These are phyloP conservation scores for Dimocarpus longan DNA, from an alignment of 345 rosid species.

Conservation along the genomic window DNA sequence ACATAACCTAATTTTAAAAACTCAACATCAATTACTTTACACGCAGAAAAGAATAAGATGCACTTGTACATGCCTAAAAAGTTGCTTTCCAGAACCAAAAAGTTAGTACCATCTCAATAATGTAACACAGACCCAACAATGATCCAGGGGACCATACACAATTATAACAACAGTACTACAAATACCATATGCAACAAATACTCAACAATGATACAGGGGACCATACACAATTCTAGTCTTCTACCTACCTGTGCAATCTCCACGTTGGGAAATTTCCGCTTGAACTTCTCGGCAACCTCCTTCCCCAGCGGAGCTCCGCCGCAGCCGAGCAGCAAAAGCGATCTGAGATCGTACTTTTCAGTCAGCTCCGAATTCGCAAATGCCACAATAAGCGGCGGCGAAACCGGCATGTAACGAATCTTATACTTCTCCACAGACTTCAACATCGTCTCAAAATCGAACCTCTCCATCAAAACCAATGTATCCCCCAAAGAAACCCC, in stretches of 20 bases:
- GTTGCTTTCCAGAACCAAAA: neutral
- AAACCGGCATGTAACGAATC: constrained; percentile 69
- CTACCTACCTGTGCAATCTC: constrained; percentile 59
- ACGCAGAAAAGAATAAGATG: neutral
- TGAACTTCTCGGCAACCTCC: constrained; percentile 72
- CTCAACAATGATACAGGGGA: no score
- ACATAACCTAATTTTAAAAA: neutral
- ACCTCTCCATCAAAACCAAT: constrained; percentile 50
- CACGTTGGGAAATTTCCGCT: constrained; percentile 67
- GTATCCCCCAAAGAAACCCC: constrained; percentile 49
- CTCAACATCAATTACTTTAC: neutral
- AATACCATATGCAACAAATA: no score
- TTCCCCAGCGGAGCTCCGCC: constrained; percentile 93
- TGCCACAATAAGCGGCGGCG: constrained; percentile 82
- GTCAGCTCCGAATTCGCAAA: constrained; percentile 68
- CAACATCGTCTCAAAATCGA: constrained; percentile 55
- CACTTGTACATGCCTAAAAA: neutral
- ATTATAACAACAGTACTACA: neutral
- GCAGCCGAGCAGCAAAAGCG: constrained; percentile 56
- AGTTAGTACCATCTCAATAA: neutral
- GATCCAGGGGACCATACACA: neutral
- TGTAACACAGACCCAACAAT: neutral
- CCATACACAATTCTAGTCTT: no score
- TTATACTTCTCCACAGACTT: constrained; percentile 58
- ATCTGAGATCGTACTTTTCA: constrained; percentile 64